Evolutionary conservation across 192 early-diverging fungal genomes (phyloP).

Genomic region (Backusella liffmaniae): DNA sequence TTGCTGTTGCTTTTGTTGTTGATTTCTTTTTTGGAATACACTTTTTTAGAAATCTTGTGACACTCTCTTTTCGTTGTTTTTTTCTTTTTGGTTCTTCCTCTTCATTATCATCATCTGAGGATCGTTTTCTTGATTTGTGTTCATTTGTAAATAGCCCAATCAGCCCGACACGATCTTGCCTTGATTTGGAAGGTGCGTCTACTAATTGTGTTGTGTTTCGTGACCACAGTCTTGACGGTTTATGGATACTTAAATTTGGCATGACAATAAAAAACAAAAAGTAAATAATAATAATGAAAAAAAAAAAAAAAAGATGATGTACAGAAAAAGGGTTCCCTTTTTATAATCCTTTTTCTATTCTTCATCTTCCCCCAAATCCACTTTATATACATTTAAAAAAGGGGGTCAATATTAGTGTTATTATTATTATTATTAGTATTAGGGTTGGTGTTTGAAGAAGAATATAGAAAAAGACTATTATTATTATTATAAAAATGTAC

Average conservation of each 20-base stretch:
- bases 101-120: neutral
- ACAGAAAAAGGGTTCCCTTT: conserved; percentile 1
- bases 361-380: neutral
- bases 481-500: neutral
- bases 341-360: neutral
- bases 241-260: conserved; percentile 1
- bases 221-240: conserved; percentile 6
- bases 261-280: neutral
- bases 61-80: neutral
- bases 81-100: neutral
- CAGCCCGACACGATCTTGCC: neutral
- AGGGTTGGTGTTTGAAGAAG: neutral
- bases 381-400: neutral
- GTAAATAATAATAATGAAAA: neutral
- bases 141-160: neutral
- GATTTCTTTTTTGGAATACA: neutral
- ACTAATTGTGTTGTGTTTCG: neutral
- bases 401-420: neutral
- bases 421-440: neutral
- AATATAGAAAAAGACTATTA: neutral
- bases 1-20: no score
- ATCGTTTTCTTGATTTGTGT: neutral
- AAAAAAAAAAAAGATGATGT: neutral
- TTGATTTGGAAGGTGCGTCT: neutral
- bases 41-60: neutral